Evolutionary conservation across 768 basidiomycete genomes (phyloP), one percentile per base, ranked within the genome.

Genomic region (Lentinula aciculospora): DNA sequence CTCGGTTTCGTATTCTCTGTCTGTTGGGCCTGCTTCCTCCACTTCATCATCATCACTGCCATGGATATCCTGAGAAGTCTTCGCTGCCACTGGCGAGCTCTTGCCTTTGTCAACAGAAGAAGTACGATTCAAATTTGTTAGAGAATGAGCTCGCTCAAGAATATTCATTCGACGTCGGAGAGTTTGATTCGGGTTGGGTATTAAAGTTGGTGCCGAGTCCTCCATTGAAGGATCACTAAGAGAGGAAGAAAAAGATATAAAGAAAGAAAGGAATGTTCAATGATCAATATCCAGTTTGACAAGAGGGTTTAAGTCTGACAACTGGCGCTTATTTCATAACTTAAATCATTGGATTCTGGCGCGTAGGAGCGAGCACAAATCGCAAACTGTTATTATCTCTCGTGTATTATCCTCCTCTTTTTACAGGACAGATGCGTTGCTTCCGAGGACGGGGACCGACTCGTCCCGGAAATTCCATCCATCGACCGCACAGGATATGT

Each of bases 81-180:
- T 6, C 21, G 19, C 21, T 31, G 56, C 31, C 17, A 42, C 29
- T 17, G 37, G 23, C 29, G 45, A 56, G 58, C 31, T 46, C 31
- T 29, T 56, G 51, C 28, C 31, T 46, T 56, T 31, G 50, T 60
- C 46, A 49, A 48, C 46, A 63, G 40, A 57, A 32, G 58, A 12
- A 62, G 60, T 23, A 27, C 40, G 57, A 44, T 37, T 51, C 36
- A 53, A 23, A 5, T 39, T 53, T 39, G 57, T 51, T 15, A 67
- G 64, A 5, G 68, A 68, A 31, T 68, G 65, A 10, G 70, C 65
- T n/a, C 65, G 59, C 37, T 70, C 65, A 9, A 72, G 65, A 23
- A 66, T 58, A 25, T 68, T 60, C 47, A 64, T 61, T 37, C 71
- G 57, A 27, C 66, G 68, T 47, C 71, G 65, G 36, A 72, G 63